Evolutionary conservation across 352 stramenopile species (phyloP), one percentile per base, ranked within the genome.

Genomic region (Globisporangium ultimum): DNA sequence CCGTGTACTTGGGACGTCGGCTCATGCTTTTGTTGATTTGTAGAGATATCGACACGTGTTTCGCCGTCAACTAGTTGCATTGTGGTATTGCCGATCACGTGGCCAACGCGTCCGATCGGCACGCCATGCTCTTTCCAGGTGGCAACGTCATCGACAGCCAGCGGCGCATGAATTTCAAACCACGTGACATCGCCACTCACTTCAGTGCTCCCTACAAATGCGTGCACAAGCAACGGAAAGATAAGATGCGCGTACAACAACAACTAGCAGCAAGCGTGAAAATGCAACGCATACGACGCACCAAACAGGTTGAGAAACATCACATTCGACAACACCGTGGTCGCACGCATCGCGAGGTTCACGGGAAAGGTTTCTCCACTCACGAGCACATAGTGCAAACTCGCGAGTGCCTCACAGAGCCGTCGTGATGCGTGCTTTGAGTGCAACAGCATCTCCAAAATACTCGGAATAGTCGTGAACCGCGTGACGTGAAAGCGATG

Each of bases 161-260:
- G 42, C 17, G 69, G 66, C 8, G 57, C 55, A 9, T 66, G 67
- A 6, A 87, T 17, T 45, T 70, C 60, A 46, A 79, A 66, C 49
- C 67, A 83, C 34, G 67, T 83, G 47, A 87, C 59, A 53, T 89
- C 79, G 2, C 79, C 79, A 43, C 76, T 87, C 45, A 89, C 48
- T 58, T 89, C 79, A 1, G 79, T 87, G 57, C 77, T 87, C 21
- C 75, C 75, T 84, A 32, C n/a, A n/a, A n/a, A n/a, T n/a, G n/a
- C n/a, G n/a, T n/a, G n/a, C n/a, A n/a, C n/a, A n/a, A n/a, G n/a
- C n/a, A n/a, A n/a, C n/a, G n/a, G n/a, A n/a, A n/a, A n/a, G n/a
- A 47, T 21, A 47, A 22, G 17, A 40, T n/a, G 24, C 4, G 13
- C n/a, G 55, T 15, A n/a, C 3, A 10, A n/a, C n/a, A 64, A 51